Evolutionary conservation across 1,284 basidiomycete species (phyloP), one percentile per base, ranked within the genome.

Genomic region (Microbotryum violaceum): DNA sequence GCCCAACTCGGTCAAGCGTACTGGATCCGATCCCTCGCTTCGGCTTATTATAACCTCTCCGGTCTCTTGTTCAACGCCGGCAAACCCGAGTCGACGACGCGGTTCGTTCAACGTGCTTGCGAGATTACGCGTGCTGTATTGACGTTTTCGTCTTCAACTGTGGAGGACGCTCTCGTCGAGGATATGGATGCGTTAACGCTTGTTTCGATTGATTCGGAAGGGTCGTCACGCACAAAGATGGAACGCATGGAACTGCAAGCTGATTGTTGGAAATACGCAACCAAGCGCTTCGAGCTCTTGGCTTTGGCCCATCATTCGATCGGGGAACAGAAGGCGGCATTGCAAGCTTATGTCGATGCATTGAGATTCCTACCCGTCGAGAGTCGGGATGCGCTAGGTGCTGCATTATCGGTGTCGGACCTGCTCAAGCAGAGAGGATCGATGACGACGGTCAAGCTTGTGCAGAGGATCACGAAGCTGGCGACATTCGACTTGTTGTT

Each of bases 41-140:
- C 62, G 12, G 69, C 71, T 6, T 74, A 73, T 31, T 78, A 77
- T 65, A 77, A 77, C 53, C 65, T 73, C 52, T 78, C 72, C 8
- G 73, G 72, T 20, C 70, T 70, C 44, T 67, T 77, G 8, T 79
- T 75, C 67, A 74, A 74, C 29, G 70, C 70, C 1, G 62, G 62
- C 14, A 68, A 67, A 21, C 65, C 67, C 6, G 70, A 62, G 8
- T 70, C 68, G 6, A 74, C 75, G 0, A 61, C 70, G 9, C 68
- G 58, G 0, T 72, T 77, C 45, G 65, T 71, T 6, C 37, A 59
- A 27, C 51, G 65, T 5, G 65, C 74, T 12, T 74, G 74, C 54
- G 66, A 69, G 44, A 31, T 68, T 37, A 65, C 66, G 20, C 47
- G 71, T 61, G 49, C 57, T 58, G 49, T 70, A 21, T 56, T 69